Evolutionary conservation across 2,329 filamentous ascomycete genomes (phyloP).

Genomic region (Stemphylium beticola): DNA sequence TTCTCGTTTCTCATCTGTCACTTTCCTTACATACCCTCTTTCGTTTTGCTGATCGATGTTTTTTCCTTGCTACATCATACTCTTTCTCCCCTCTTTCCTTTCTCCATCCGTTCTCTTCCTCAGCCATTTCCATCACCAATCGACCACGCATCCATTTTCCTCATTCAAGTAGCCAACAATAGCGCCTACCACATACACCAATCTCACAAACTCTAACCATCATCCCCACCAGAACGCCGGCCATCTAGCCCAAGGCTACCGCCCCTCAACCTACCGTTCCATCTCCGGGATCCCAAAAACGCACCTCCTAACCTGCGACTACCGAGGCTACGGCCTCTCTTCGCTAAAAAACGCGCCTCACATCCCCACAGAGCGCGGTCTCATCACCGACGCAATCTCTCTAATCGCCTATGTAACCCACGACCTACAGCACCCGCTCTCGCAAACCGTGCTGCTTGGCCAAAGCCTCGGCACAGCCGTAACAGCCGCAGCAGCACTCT

Average conservation of each 20-base stretch:
- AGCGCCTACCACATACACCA: not conserved
- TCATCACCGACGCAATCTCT: constrained; percentile 79
- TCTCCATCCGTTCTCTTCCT: not conserved
- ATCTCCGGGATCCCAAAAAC: constrained; percentile 71
- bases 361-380: constrained; percentile 74
- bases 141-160: no score
- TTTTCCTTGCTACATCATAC: no score
- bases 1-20: constrained; percentile 1
- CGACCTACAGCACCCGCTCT: constrained; percentile 67
- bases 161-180: not conserved
- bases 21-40: not conserved
- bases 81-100: not conserved
- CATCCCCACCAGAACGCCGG: constrained; percentile 72
- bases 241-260: constrained; percentile 78
- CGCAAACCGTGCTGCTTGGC: constrained; percentile 79
- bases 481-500: constrained; percentile 73
- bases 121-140: not conserved
- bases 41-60: no score
- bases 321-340: constrained; percentile 84
- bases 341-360: constrained; percentile 62
- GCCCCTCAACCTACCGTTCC: constrained; percentile 78
- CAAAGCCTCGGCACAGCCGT: constrained; percentile 91
- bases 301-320: constrained; percentile 88
- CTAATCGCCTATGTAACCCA: constrained; percentile 75
- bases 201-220: not conserved